Evolutionary conservation across 129 eudicot species (phyloP), one percentile per base, ranked within the genome.

Genomic region (Chrysanthemum makinoi): DNA sequence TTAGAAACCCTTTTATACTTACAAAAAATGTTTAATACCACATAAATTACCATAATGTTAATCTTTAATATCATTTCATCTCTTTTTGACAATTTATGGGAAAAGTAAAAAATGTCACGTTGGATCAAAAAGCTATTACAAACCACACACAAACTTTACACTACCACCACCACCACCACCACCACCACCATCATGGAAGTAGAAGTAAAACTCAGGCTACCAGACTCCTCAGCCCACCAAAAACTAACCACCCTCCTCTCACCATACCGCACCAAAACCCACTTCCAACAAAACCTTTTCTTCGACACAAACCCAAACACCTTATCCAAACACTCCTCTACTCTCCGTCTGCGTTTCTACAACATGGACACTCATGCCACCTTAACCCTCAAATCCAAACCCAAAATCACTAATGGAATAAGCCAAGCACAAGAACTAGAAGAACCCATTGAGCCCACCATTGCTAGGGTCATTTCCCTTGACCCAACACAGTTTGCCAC

Each of bases 271-370:
- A 66, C 64, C 75, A 74, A 82, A 78, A 94, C 98, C 71, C 93
- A 83, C 80, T 74, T 82, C 80, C 98, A 94, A 76, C 86, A 89
- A 46, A 94, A 94, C 85, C 65, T 87, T 69, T 89, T 94, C 70
- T 89, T 94, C 85, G 98, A 94, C 84, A 82, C 86, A 68, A 69
- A 82, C 47, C 47, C 65, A 18, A 55, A 85, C 73, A 62, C 83
- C 55, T 90, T 94, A 82, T 70, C 88, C 77, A 76, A 50, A 62
- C 81, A 77, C 67, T 86, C 67, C 77, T 88, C 98, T 72, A 90
- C 84, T 68, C 93, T 94, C 70, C 95, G 98, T 72, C 81, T 94
- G 72, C 96, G 98, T 63, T 89, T 94, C 97, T 89, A 89, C 91
- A 89, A 83, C 82, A 83, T 84, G 79, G 95, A 87, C 74, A 63